phyloP scores from a whole-genome alignment of 768 basidiomycete species.

The Rhodotorula taiwanensis region DNA sequence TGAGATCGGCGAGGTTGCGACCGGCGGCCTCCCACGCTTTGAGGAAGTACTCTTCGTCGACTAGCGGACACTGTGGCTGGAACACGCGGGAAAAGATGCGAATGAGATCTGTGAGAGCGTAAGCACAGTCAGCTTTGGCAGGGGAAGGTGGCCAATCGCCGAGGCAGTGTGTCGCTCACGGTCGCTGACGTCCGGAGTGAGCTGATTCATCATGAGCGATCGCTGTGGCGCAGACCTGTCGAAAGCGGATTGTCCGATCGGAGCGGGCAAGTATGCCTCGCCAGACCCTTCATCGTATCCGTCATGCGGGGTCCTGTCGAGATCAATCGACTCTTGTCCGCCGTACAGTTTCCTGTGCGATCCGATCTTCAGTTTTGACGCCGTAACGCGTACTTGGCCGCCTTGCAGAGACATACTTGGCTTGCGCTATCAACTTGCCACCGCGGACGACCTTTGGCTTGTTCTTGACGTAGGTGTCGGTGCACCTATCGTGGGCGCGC shows the following conservation, averaged over 20 bases:
- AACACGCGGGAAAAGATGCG: conserved; percentile 10
- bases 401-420: conserved; percentile 19
- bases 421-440: conserved; percentile 28
- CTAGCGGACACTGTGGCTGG: conserved; percentile 26
- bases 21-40: conserved; percentile 17
- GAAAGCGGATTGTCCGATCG: too few species aligned
- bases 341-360: not conserved
- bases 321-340: not conserved
- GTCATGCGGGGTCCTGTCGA: not conserved
- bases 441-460: conserved; percentile 26
- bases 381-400: too few species aligned
- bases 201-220: not conserved
- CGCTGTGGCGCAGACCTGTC: not conserved
- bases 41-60: conserved; percentile 16
- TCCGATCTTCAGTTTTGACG: too few species aligned
- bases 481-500: conserved; percentile 1
- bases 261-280: not conserved
- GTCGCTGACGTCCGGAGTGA: not conserved
- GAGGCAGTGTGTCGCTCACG: not conserved
- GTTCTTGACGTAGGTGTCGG: conserved; percentile 25
- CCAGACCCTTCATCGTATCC: not conserved
- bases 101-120: conserved; percentile 13
- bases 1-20: not conserved
- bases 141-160: not conserved
- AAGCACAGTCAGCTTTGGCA: not conserved